phyloP scores from a whole-genome alignment of 2,329 filamentous ascomycete species.

The Sarocladium strictum region DNA sequence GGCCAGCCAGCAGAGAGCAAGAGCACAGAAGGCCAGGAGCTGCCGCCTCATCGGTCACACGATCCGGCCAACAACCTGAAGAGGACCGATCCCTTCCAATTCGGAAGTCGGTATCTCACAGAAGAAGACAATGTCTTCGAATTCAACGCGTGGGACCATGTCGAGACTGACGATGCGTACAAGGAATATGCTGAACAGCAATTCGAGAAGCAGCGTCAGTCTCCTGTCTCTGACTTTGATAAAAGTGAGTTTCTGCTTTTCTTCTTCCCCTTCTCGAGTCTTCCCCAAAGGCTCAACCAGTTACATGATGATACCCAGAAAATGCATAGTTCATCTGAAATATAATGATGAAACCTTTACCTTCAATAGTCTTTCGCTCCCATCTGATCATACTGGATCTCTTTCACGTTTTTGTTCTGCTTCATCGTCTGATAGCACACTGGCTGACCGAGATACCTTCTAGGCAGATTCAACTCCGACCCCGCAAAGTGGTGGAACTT shows the following conservation, averaged over 20 bases:
- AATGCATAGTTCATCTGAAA: constrained; percentile 69
- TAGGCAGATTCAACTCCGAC: constrained; percentile 77
- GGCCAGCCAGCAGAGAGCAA: constrained; percentile 11
- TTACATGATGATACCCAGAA: constrained; percentile 46
- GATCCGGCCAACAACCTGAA: constrained; percentile 71
- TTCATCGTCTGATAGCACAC: constrained; percentile 2
- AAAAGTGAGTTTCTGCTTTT: constrained; percentile 53
- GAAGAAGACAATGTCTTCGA: constrained; percentile 87
- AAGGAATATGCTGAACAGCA: constrained; percentile 80
- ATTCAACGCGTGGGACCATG: constrained; percentile 99
- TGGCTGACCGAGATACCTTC: constrained; percentile 33
- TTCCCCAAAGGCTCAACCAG: not conserved
- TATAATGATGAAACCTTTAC: constrained; percentile 55
- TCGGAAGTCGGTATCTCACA: constrained; percentile 81
- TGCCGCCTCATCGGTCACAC: constrained; percentile 63
- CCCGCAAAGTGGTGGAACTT: constrained; percentile 97
- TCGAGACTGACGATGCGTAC: constrained; percentile 86
- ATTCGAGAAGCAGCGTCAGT: constrained; percentile 75
- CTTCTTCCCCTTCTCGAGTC: not conserved
- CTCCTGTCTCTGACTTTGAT: constrained; percentile 90
- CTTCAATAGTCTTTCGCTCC: constrained; percentile 64
- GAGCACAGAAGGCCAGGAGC: not conserved
- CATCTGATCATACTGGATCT: constrained; percentile 48
- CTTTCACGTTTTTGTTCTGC: constrained; percentile 10
- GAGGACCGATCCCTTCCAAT: constrained; percentile 87